These are phyloP conservation scores for Rubroshorea leprosula DNA, from an alignment of 345 rosid species.

Conservation along the genomic window DNA sequence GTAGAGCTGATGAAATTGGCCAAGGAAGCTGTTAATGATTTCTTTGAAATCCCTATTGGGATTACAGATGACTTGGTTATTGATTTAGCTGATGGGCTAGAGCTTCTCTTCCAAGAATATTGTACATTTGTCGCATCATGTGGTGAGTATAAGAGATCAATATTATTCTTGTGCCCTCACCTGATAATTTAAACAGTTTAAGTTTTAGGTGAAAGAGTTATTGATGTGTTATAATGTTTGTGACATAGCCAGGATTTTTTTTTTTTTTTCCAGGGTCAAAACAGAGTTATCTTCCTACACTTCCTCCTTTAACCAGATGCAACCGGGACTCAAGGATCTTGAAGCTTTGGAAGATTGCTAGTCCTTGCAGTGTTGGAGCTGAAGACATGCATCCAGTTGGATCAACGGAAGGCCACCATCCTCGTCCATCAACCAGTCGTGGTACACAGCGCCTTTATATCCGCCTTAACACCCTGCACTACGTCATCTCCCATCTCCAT, in stretches of 20 bases:
- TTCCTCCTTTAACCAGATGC: conserved; percentile 88
- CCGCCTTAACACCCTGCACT: conserved; percentile 81
- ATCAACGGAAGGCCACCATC: conserved; percentile 43
- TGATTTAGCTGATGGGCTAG: conserved; percentile 70
- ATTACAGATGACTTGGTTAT: conserved; percentile 64
- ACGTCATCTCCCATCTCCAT: conserved; percentile 63
- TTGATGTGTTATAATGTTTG: background rate
- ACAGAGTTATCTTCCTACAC: conserved; percentile 70
- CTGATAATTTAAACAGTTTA: no score
- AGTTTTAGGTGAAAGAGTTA: background rate
- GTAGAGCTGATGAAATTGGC: conserved; percentile 60
- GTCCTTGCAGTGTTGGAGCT: conserved; percentile 42
- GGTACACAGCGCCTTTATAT: conserved; percentile 89
- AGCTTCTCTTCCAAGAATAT: conserved; percentile 62
- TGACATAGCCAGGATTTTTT: background rate
- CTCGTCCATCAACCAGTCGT: conserved; percentile 83
- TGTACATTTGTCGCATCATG: conserved; percentile 69
- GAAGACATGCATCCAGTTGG: conserved; percentile 28
- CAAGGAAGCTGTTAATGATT: conserved; percentile 61
- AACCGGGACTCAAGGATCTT: conserved; percentile 57
- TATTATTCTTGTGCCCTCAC: background rate
- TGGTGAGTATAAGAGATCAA: conserved; percentile 36
- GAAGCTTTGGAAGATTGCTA: conserved; percentile 68
- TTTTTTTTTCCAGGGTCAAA: conserved; percentile 48
- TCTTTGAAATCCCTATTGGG: conserved; percentile 78